Conservation (phyloP, 2,329 filamentous ascomycete species). For the Fusarium sp. region DNA sequence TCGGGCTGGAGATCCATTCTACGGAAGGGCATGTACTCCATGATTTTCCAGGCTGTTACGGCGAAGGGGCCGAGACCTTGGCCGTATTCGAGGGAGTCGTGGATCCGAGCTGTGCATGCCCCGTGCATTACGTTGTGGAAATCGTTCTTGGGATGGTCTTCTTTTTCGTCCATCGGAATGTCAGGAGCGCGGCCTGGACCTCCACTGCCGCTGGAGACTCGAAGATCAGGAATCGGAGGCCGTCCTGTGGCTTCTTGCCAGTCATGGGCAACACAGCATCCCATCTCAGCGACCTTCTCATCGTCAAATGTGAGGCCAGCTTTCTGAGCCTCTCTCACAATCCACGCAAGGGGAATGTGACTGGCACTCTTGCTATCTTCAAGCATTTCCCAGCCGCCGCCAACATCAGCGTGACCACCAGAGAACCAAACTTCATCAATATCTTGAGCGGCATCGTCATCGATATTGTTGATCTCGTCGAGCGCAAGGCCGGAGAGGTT, state of each 20-base stretch:
- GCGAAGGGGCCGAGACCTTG: conserved; percentile 65
- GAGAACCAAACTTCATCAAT: conserved; percentile 85
- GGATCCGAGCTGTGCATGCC: conserved; percentile 66
- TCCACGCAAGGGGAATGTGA: conserved; percentile 75
- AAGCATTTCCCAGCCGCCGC: conserved; percentile 75
- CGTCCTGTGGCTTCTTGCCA: conserved; percentile 9
- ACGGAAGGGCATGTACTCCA: conserved; percentile 85
- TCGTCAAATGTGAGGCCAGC: conserved; percentile 77
- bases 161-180: conserved; percentile 37
- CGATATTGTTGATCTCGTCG: conserved; percentile 49
- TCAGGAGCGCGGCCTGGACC: conserved; percentile 29
- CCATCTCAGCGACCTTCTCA: conserved; percentile 72
- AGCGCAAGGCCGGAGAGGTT: conserved; percentile 44
- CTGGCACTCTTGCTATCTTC: conserved; percentile 69
- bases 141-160: conserved; percentile 31
- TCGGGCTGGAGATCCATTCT: conserved; percentile 80
- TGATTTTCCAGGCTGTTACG: conserved; percentile 76
- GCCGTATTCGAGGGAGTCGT: conserved; percentile 75
- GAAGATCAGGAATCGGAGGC: conserved; percentile 45
- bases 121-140: conserved; percentile 69
- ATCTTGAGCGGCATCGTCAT: conserved; percentile 68
- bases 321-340: conserved; percentile 66
- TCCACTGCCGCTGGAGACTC: conserved; percentile 37
- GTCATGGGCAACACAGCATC: conserved; percentile 55
- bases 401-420: conserved; percentile 81